These are phyloP conservation scores for Cicer arietinum DNA, from an alignment of 306 rosid genomes.

Conservation along the genomic window DNA sequence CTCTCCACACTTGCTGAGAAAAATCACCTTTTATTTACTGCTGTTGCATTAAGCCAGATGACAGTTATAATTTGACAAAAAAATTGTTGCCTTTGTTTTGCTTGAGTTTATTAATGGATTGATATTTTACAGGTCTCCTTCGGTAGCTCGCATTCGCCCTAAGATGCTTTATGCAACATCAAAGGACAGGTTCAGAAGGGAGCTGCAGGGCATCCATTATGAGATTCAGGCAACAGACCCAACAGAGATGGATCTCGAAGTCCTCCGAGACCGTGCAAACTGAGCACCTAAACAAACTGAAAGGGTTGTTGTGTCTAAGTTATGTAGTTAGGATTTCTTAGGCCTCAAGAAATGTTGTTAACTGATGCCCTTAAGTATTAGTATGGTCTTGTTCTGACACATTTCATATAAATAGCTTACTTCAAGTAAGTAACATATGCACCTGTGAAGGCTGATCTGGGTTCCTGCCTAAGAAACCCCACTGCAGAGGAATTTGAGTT, in stretches of 20 bases:
- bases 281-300: constrained; percentile 47
- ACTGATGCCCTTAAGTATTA: constrained; percentile 44
- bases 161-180: constrained; percentile 90
- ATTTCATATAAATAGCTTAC: constrained; percentile 37
- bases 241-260: constrained; percentile 86
- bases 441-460: constrained; percentile 70
- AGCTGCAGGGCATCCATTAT: constrained; percentile 79
- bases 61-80: constrained; percentile 23
- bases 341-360: constrained; percentile 40
- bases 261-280: constrained; percentile 70
- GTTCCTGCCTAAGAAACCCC: constrained; percentile 51
- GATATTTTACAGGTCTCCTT: constrained; percentile 67
- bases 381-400: constrained; percentile 42
- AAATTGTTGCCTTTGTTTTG: neutral
- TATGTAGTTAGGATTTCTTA: constrained; percentile 47
- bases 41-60: constrained; percentile 9
- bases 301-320: constrained; percentile 42
- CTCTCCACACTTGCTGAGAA: neutral
- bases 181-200: constrained; percentile 80
- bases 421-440: constrained; percentile 53
- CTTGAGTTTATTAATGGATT: constrained; percentile 25
- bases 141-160: constrained; percentile 73
- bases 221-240: constrained; percentile 92
- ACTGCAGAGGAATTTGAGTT: constrained; percentile 51
- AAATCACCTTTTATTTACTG: constrained; percentile 1